Base-by-base conservation (phyloP, 2,329 filamentous ascomycete genomes). In the Cladophialophora psammophila region DNA sequence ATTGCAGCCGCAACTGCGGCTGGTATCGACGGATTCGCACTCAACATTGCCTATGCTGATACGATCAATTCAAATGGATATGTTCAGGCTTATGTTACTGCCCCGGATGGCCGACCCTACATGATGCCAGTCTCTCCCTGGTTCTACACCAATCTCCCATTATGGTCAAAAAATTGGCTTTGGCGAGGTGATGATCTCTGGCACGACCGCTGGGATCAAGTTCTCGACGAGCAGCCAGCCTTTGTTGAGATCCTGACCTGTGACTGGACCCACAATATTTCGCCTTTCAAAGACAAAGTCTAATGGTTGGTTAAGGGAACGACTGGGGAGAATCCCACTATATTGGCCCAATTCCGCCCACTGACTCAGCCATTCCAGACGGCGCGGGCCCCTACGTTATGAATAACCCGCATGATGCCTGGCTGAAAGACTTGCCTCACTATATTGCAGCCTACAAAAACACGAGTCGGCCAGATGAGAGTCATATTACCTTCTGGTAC, bases 101-200 rank as follows among this genome's bases (percentile, higher is more conserved):
- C 59, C 1, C 59, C 54, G 6, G 18, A 34, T 13, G 59, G 59
- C 35, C 50, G 59, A 35, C 59, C 59, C 34, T 61, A 53, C 26
- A 54, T 61, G 34, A 61, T 61, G 59, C 59, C 59, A n/a, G 59
- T 61, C 32, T 61, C 59, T 10, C 59, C 59, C 10, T 61, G 59
- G 59, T 61, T 61, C 48, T 61, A 61, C 15, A 61, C 59, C 7
- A 54, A 61, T 32, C 59, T 61, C 5, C 59, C 59, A 4, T 26
- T 38, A 36, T 61, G 59, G 59, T 61, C 59, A 13, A 61, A 61
- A 45, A 61, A 61, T 40, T 61, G 59, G 59, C 59, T 61, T 18
- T 61, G 59, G 59, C 59, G 59, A 8, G 59, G 59, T 2, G 59
- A 61, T 45, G 32, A 31, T 13, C 35, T 61, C 5, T 61, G 59